A percentile compares a stretch with the other conserved stretches of the same genome.
phyloP scores from a whole-genome alignment of 495 filamentous ascomycete genomes.

The Thozetella sp. region DNA sequence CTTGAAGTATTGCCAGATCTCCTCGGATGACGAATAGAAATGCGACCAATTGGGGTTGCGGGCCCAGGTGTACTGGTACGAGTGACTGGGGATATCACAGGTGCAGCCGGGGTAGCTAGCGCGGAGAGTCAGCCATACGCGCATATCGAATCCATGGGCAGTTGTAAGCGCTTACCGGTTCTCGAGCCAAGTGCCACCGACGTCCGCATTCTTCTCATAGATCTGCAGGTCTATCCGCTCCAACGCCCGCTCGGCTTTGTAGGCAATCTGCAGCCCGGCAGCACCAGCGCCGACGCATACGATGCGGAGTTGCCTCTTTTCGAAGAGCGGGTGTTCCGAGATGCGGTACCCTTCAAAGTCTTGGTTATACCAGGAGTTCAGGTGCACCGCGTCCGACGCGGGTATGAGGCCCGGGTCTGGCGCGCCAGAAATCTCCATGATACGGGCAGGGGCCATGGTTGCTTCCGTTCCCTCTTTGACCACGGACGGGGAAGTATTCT shows the following conservation, averaged over 20 bases:
- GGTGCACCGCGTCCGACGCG: neutral
- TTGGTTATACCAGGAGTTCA: neutral
- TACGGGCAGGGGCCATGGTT: neutral
- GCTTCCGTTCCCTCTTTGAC: too few species aligned
- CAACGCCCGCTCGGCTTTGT: constrained; percentile 14
- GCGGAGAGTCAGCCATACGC: too few species aligned
- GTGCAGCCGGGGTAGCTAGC: constrained; percentile 58
- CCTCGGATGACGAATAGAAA: constrained; percentile 24
- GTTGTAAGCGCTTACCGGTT: too few species aligned
- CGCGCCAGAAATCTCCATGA: neutral
- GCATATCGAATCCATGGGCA: too few species aligned
- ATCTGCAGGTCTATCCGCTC: constrained; percentile 32
- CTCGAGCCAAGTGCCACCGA: constrained; percentile 64
- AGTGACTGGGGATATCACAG: constrained; percentile 25
- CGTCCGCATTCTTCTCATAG: constrained; percentile 62
- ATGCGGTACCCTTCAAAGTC: neutral
- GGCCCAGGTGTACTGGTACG: constrained; percentile 39
- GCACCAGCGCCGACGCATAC: constrained; percentile 20
- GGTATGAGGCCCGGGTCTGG: neutral
- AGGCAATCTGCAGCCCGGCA: constrained; percentile 12
- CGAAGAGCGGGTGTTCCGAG: neutral
- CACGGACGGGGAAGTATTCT: too few species aligned
- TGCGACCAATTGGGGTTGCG: constrained; percentile 33
- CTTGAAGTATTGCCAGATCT: constrained; percentile 30
- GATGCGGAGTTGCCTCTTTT: constrained; percentile 14